Evolutionary conservation across 257 asterid species (phyloP), one percentile per base, ranked within the genome.

Genomic region (Primulina eburnea): DNA sequence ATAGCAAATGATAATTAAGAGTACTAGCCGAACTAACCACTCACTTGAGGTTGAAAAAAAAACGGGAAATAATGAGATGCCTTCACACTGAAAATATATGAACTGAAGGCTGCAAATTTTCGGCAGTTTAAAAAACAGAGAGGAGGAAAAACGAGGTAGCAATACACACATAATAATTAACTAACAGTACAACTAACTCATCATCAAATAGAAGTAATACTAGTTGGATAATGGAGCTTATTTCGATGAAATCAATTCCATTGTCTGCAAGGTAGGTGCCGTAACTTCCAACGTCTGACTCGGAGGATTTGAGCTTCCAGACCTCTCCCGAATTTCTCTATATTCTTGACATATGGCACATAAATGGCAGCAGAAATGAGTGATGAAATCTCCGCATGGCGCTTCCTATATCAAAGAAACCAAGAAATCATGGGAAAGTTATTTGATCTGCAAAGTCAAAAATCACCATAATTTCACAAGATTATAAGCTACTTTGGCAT

Each of bases 291-390:
- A 88, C 83, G 72, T 72, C 79, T 74, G 80, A 72, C 71, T 66
- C 28, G 79, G 64, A 14, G 83, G 55, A 67, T 68, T 81, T 0
- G 79, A 59, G 68, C 78, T 81, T 60, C 71, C 89, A 73, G 87
- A 79, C 74, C 90, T 83, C 76, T 92, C 98, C 7, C 77, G 90
- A 68, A 92, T 88, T 83, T 92, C 98, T 82, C 98, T 76, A 80
- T 88, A 89, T 76, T 92, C 98, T 86, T 92, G 98, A 60, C 98
- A 92, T 57, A 86, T 64, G 64, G 98, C 98, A 71, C 98, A 92
- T 73, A 90, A 68, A 73, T 92, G 98, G 85, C 96, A 92, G 87
- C 78, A 89, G 75, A 85, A 85, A 82, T 92, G 98, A 2, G 98
- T 89, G 66, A 81, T 35, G 30, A 88, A 86, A 77, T 92, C 98